Base-by-base conservation (phyloP, 78 protist species). In the Fonticula alba region DNA sequence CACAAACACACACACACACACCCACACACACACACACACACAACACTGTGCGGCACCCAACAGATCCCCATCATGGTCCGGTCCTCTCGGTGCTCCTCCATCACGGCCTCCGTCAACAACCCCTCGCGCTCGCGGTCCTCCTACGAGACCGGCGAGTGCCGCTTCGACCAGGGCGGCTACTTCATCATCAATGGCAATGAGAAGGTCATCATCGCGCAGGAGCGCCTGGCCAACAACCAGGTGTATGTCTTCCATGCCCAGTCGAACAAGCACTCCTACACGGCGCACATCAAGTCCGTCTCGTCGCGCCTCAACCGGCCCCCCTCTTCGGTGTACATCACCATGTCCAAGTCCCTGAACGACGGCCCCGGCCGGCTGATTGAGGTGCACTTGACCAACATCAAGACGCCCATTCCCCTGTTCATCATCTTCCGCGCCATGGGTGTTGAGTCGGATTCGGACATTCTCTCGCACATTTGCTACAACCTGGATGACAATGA, bases 61-160 rank as follows among this genome's bases (percentile, higher is more conserved):
- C 26, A 68, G 43, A 69, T 97, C 0, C 99, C 99, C 14, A 81
- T 97, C 43, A 97, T 97, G 99, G 78, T 97, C 46, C 62, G 83
- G 57, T 92, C 98, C 24, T 36, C n/a, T n/a, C n/a, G n/a, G n/a
- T n/a, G n/a, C n/a, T n/a, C n/a, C n/a, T n/a, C n/a, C n/a, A n/a
- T n/a, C n/a, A n/a, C n/a, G n/a, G n/a, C n/a, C n/a, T n/a, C n/a
- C n/a, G n/a, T n/a, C n/a, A n/a, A n/a, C n/a, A n/a, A n/a, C n/a
- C n/a, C n/a, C n/a, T n/a, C n/a, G n/a, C n/a, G n/a, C n/a, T n/a
- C n/a, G n/a, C n/a, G n/a, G n/a, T n/a, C n/a, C n/a, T n/a, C n/a
- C n/a, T n/a, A n/a, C n/a, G n/a, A n/a, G n/a, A n/a, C n/a, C n/a
- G 94, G 95, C 31, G 99, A 97, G 83, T 97, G 99, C 73, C 67